Percentiles rank a stretch among this genome's conserved stretches.
Evolutionary conservation across 331 rosid genomes (phyloP).

Genomic region (Malus hybrid): DNA sequence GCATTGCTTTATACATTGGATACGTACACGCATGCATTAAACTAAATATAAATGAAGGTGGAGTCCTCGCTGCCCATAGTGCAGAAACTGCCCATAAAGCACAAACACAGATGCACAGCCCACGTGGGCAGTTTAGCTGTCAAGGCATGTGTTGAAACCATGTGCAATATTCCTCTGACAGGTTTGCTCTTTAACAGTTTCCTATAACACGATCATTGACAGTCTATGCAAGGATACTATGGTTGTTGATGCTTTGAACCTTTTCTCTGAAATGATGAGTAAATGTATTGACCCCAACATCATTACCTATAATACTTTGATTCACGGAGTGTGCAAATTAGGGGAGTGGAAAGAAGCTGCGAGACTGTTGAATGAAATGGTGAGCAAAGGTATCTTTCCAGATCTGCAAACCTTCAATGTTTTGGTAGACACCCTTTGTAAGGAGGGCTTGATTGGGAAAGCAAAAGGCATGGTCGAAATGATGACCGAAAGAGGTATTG

Average conservation of each 20-base stretch:
- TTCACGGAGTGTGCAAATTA: background rate
- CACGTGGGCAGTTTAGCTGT: too few relatives aligned
- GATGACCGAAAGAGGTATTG: background rate
- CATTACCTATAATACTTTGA: background rate
- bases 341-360: background rate
- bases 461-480: background rate
- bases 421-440: background rate
- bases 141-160: too few relatives aligned
- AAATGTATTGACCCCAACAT: background rate
- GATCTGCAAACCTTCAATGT: background rate
- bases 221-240: background rate
- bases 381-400: background rate
- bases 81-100: too few relatives aligned
- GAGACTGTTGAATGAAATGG: background rate
- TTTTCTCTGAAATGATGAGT: background rate
- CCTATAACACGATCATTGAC: background rate
- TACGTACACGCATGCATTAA: too few relatives aligned
- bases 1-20: too few relatives aligned
- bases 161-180: too few relatives aligned
- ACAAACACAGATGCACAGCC: too few relatives aligned
- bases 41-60: too few relatives aligned
- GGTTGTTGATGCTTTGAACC: background rate
- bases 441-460: background rate
- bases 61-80: too few relatives aligned
- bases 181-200: too few relatives aligned